Conservation (phyloP, 192 early-diverging fungal species). For the Borealophlyctis nickersoniae region DNA sequence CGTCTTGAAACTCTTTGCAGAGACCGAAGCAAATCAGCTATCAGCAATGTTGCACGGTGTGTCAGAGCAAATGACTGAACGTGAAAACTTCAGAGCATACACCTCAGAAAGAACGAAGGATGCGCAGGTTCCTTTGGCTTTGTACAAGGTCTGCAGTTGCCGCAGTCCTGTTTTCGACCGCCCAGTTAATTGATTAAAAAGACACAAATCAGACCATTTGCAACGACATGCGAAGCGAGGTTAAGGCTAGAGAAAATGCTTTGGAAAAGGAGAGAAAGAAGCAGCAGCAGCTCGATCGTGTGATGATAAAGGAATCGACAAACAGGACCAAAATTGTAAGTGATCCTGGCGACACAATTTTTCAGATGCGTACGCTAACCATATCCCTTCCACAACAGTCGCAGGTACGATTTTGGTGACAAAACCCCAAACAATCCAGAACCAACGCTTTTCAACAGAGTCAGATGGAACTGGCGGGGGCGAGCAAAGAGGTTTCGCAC, state of each 20-base stretch:
- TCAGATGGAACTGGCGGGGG: constrained; percentile 39
- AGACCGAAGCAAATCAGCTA: constrained; percentile 20
- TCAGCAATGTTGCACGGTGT: constrained; percentile 9
- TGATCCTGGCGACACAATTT: not conserved
- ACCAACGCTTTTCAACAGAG: constrained; percentile 19
- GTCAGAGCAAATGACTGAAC: constrained; percentile 28
- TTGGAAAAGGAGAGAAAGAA: constrained; percentile 31
- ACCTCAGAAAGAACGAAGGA: constrained; percentile 26
- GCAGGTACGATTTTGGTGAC: no score
- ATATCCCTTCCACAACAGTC: no score
- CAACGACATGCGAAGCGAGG: constrained; percentile 10
- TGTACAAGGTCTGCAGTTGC: no score
- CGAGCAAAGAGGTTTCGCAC: constrained; percentile 22
- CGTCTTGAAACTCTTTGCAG: constrained; percentile 32
- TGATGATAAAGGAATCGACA: constrained; percentile 32
- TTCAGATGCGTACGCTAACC: no score
- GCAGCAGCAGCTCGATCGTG: constrained; percentile 27
- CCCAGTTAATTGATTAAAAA: not conserved
- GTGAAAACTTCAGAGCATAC: constrained; percentile 21
- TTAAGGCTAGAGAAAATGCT: constrained; percentile 27
- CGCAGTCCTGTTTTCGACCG: no score
- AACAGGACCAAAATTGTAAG: constrained; percentile 36
- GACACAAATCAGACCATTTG: not conserved
- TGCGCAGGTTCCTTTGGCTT: no score
- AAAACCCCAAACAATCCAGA: not conserved